Conservation (phyloP, 306 rosid species). For the Datisca glomerata region DNA sequence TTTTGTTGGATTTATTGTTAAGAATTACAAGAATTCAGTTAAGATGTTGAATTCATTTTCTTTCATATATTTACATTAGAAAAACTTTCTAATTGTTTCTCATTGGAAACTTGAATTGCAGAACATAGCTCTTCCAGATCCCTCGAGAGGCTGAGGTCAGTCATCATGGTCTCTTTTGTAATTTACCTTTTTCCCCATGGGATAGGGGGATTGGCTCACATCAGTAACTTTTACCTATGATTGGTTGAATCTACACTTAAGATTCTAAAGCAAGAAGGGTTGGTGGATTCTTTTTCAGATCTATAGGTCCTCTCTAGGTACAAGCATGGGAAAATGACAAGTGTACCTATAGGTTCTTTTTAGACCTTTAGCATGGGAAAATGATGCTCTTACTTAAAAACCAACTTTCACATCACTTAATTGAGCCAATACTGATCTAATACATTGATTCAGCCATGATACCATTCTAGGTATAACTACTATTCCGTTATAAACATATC, state of each 20-base stretch:
- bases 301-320: not conserved
- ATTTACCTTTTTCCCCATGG: not conserved
- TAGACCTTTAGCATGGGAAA: too few relatives aligned
- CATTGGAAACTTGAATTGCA: constrained; percentile 30
- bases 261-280: not conserved
- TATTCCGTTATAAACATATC: too few relatives aligned
- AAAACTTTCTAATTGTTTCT: constrained; percentile 1
- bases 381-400: too few relatives aligned
- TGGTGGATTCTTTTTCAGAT: not conserved
- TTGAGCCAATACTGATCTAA: too few relatives aligned
- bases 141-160: constrained; percentile 47
- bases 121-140: constrained; percentile 59
- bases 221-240: not conserved
- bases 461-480: too few relatives aligned
- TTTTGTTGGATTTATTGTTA: too few relatives aligned
- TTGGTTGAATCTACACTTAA: not conserved
- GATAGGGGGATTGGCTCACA: not conserved
- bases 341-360: too few relatives aligned
- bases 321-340: too few relatives aligned
- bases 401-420: too few relatives aligned
- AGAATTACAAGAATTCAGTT: not conserved
- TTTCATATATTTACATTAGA: not conserved
- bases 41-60: not conserved
- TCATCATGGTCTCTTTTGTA: constrained; percentile 1
- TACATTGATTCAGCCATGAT: too few relatives aligned